A percentile compares a stretch with the other conserved stretches of the same genome.
phyloP scores from a whole-genome alignment of 257 asterid genomes.

The Solanum chmielewskii region DNA sequence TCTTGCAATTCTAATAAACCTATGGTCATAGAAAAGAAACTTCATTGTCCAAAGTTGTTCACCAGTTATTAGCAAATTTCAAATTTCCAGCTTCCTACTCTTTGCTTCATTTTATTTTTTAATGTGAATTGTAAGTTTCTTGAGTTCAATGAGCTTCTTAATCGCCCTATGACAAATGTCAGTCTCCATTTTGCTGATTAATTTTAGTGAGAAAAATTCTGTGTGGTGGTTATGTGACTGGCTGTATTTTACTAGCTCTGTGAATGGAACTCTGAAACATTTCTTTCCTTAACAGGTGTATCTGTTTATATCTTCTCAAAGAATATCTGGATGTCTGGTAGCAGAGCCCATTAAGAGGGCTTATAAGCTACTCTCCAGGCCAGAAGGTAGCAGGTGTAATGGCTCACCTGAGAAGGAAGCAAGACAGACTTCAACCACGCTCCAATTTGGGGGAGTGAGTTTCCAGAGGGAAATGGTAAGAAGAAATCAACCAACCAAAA shows the following conservation, averaged over 20 bases:
- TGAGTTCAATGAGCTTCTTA: not conserved
- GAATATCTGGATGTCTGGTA: conserved; percentile 59
- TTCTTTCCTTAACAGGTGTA: conserved; percentile 39
- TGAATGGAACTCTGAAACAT: not conserved
- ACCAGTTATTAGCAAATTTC: not conserved
- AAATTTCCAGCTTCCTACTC: not conserved
- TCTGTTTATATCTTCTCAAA: conserved; percentile 47
- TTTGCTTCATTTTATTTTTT: not conserved
- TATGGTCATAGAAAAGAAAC: not conserved
- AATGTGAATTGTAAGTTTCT: not conserved
- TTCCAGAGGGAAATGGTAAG: conserved; percentile 51
- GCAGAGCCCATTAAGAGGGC: conserved; percentile 58
- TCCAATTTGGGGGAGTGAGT: conserved; percentile 65
- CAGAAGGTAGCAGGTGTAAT: conserved; percentile 3
- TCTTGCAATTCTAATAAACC: not conserved
- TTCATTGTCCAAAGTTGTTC: not conserved
- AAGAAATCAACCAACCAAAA: conserved; percentile 17
- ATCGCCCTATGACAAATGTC: not conserved
- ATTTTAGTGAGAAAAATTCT: not conserved
- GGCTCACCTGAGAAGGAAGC: conserved; percentile 13
- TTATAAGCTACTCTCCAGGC: conserved; percentile 30
- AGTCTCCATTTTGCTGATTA: not conserved
- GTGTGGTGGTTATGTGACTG: not conserved
- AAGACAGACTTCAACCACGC: conserved; percentile 19
- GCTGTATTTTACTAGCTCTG: not conserved